phyloP scores from a whole-genome alignment of 1,284 basidiomycete species.

The Boletus sp. region DNA sequence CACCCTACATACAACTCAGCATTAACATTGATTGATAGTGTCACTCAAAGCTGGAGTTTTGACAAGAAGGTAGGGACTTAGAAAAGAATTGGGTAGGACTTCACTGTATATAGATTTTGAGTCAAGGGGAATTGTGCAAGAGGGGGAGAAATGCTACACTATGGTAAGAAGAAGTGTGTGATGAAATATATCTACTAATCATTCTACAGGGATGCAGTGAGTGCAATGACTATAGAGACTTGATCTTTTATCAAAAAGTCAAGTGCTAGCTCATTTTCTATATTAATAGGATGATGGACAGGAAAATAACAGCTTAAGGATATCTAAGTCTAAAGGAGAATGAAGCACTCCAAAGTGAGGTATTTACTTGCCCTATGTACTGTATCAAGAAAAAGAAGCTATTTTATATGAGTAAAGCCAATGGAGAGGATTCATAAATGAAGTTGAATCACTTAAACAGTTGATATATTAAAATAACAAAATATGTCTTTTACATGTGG shows the following conservation, averaged over 20 bases:
- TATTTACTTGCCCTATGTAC: background rate
- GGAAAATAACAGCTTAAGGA: background rate
- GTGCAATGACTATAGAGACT: background rate
- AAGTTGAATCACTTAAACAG: background rate
- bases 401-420: background rate
- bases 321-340: background rate
- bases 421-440: background rate
- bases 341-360: background rate
- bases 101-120: background rate
- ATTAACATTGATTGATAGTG: background rate
- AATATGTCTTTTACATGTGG: background rate
- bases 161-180: background rate
- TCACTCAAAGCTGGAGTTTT: background rate
- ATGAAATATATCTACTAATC: background rate
- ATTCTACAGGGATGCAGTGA: constrained; percentile 3
- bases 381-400: background rate
- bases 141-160: background rate
- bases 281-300: background rate
- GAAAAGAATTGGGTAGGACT: background rate
- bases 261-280: background rate
- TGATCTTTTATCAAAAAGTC: background rate
- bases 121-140: background rate
- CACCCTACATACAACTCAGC: too few species aligned
- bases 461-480: background rate
- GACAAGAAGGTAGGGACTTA: background rate